Evolutionary conservation across 2,329 filamentous ascomycete species (phyloP).

Genomic region (Capronia coronata): DNA sequence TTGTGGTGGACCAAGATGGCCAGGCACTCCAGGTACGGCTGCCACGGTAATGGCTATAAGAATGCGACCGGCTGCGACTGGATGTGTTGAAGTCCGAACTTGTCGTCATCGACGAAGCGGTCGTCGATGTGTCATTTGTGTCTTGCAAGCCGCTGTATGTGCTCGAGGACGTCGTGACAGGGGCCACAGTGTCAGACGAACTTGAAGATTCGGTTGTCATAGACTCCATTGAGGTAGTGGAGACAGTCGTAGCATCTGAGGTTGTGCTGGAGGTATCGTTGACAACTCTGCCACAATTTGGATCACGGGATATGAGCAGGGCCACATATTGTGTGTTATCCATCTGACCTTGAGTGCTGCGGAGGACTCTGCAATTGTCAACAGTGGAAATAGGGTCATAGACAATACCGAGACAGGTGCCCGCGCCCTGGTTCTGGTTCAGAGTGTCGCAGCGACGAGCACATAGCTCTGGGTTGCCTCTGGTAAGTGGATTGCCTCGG

Average conservation of each 20-base stretch:
- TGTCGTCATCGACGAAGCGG: neutral
- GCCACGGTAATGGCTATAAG: neutral
- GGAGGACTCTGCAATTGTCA: constrained; percentile 15
- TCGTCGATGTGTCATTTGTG: neutral
- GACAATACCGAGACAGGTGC: constrained; percentile 13
- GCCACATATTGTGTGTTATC: constrained; percentile 5
- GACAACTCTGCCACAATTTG: constrained; percentile 8
- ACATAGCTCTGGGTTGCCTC: constrained; percentile 6
- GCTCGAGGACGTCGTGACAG: neutral
- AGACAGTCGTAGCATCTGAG: neutral
- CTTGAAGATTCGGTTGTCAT: neutral
- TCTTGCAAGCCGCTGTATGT: neutral
- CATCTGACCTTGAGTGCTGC: constrained; percentile 2
- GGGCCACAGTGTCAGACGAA: neutral
- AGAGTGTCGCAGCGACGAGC: constrained; percentile 12
- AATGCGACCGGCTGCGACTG: neutral
- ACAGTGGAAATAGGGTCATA: constrained; percentile 6
- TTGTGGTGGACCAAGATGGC: constrained; percentile 1
- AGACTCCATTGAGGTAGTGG: neutral
- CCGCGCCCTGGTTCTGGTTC: constrained; percentile 7
- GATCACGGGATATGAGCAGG: constrained; percentile 3
- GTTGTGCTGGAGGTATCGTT: constrained; percentile 3
- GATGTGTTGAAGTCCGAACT: neutral
- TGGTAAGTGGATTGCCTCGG: constrained; percentile 28
- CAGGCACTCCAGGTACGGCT: constrained; percentile 1